Evolutionary conservation across 2,329 filamentous ascomycete species (phyloP), one percentile per base, ranked within the genome.

Genomic region (Neopestalotiopsis sp.): DNA sequence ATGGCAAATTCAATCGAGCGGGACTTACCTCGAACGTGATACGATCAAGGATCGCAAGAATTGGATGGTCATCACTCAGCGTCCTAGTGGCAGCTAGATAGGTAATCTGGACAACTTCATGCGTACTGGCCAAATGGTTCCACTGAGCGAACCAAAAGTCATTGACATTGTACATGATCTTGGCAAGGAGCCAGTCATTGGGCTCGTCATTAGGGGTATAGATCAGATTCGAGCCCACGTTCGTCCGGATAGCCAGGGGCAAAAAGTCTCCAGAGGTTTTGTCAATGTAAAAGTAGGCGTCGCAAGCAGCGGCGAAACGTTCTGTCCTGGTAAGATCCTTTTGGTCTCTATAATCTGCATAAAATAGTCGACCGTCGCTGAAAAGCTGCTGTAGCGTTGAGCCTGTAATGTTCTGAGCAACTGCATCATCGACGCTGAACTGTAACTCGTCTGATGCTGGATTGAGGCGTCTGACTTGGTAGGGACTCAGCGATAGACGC

Each of bases 171-270:
- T 84, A 85, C 72, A 84, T 79, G 58, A 86, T 82, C 76, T 87
- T 87, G 5, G 85, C 85, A 4, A 87, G 74, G 5, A 85, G 73
- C 85, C 85, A 87, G 74, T 87, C 84, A n/a, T 80, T 79, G 3
- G 73, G 30, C 0, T 70, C 65, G 68, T 87, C 85, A 0, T 78
- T 72, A 2, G 84, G 84, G 2, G 85, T 87, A 74, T 87, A 87
- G 5, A 81, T 77, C 45, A 85, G 72, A 69, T 81, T 77, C 1
- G 73, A 75, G 17, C 80, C 80, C 14, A 77, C 76, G 68, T 85
- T 84, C n/a, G 83, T 82, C 34, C 68, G 68, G 70, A 87, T 84
- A 2, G 84, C 84, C 28, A 87, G 76, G 3, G 85, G 85, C 5
- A 87, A 74, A 69, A 86, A 85, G 53, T 85, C 74, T 12, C 78